A percentile compares a stretch with the other conserved stretches of the same genome.
Evolutionary conservation across 2,329 filamentous ascomycete genomes (phyloP).

Genomic region (Apiospora arundinis): DNA sequence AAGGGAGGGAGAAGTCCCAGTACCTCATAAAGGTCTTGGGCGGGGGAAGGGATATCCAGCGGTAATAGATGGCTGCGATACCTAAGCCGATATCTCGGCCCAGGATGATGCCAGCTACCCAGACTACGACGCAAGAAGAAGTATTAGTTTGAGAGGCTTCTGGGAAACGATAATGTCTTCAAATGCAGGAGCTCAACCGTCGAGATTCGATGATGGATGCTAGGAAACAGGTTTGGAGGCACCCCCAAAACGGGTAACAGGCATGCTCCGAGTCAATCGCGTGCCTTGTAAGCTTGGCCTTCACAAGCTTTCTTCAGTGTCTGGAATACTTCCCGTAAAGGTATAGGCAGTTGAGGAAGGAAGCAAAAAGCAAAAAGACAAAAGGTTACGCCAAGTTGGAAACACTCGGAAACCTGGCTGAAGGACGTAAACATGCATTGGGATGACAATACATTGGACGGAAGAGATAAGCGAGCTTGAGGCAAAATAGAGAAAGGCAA

Average conservation of each 20-base stretch:
- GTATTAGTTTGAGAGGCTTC: conserved; percentile 21
- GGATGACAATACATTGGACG: conserved; percentile 11
- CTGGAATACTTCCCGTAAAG: neutral
- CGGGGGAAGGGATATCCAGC: conserved; percentile 90
- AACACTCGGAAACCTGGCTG: neutral
- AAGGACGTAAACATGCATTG: neutral
- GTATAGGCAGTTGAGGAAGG: neutral
- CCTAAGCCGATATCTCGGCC: conserved; percentile 85
- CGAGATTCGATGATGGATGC: neutral
- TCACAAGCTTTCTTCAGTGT: neutral
- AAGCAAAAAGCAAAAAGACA: neutral
- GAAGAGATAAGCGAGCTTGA: neutral
- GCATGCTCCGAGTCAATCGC: neutral
- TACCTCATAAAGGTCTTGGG: conserved; percentile 93
- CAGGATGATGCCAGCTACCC: conserved; percentile 88
- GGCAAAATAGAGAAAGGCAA: neutral
- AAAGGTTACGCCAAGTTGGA: conserved; percentile 5
- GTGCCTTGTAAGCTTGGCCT: neutral
- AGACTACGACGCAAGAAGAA: conserved; percentile 58
- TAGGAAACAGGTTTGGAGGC: neutral
- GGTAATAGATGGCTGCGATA: conserved; percentile 90
- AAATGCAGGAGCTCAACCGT: neutral
- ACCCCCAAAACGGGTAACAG: neutral
- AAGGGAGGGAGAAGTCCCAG: conserved; percentile 96
- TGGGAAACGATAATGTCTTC: too few relatives aligned